Conservation (phyloP, 2,329 filamentous ascomycete genomes). For the Aspergillus caelatus region DNA sequence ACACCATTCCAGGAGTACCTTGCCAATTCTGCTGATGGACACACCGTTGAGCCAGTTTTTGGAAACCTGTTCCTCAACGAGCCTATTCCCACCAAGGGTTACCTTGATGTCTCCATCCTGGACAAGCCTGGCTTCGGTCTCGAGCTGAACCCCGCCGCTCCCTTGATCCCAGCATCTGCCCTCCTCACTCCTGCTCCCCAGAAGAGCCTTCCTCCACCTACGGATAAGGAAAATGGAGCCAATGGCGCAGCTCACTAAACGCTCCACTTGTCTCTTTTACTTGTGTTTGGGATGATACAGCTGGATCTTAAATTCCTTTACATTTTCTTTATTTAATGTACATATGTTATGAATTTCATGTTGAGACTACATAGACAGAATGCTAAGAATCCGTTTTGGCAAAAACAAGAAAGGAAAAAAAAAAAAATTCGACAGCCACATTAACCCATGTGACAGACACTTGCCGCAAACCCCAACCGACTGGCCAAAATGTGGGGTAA, state of each 20-base stretch:
- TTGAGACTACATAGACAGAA: conserved; percentile 3
- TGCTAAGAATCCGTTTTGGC: not conserved
- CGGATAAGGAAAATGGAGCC: conserved; percentile 23
- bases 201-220: conserved; percentile 46
- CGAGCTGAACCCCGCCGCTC: conserved; percentile 79
- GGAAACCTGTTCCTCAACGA: conserved; percentile 89
- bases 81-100: conserved; percentile 82
- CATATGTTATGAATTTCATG: conserved; percentile 8
- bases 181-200: conserved; percentile 69
- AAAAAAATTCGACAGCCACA: not conserved
- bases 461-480: not conserved
- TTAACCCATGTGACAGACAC: not conserved
- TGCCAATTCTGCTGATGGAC: conserved; percentile 88
- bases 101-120: conserved; percentile 74
- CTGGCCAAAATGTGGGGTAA: conserved; percentile 18
- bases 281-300: not conserved
- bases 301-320: not conserved
- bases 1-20: conserved; percentile 95
- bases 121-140: conserved; percentile 91
- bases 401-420: not conserved
- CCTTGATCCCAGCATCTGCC: conserved; percentile 74
- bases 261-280: not conserved
- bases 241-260: conserved; percentile 23
- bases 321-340: not conserved
- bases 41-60: conserved; percentile 87